Percentiles rank a stretch among this genome's conserved stretches.
phyloP scores from a whole-genome alignment of 495 filamentous ascomycete species.

The Elasticomyces elasticus region DNA sequence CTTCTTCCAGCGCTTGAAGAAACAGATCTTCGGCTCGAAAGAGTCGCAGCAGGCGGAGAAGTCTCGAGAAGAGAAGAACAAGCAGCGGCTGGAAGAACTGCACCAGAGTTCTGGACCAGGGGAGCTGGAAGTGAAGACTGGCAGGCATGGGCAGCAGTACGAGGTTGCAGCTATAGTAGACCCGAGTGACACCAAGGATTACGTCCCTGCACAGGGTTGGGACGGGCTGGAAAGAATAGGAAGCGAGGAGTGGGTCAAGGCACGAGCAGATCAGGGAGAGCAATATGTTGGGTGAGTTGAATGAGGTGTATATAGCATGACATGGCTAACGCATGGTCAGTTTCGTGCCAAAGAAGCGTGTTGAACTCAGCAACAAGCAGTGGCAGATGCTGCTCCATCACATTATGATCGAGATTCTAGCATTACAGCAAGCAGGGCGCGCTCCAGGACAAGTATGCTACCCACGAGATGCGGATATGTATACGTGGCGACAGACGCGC shows the following conservation, averaged over 20 bases:
- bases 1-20: slow-evolving; percentile 8
- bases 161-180: slow-evolving; percentile 16
- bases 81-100: neutral
- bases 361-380: slow-evolving; percentile 41
- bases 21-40: slow-evolving; percentile 11
- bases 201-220: slow-evolving; percentile 48
- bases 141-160: slow-evolving; percentile 24
- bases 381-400: slow-evolving; percentile 28
- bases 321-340: neutral
- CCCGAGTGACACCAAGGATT: slow-evolving; percentile 26
- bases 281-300: slow-evolving; percentile 12
- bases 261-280: slow-evolving; percentile 32
- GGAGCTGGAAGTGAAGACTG: slow-evolving; percentile 11
- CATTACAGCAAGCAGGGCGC: slow-evolving; percentile 36
- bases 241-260: slow-evolving; percentile 40
- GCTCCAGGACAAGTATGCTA: slow-evolving; percentile 25
- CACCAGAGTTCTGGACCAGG: neutral
- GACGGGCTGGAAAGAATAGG: slow-evolving; percentile 50
- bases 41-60: neutral
- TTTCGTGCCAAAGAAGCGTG: slow-evolving; percentile 25
- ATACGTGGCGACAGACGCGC: slow-evolving; percentile 11
- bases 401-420: slow-evolving; percentile 44
- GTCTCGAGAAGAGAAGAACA: slow-evolving; percentile 2
- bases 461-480: neutral
- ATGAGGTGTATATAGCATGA: neutral